Percentiles rank a stretch among this genome's conserved stretches.
Conservation (phyloP, 331 rosid species). For the Ulmus americana region DNA sequence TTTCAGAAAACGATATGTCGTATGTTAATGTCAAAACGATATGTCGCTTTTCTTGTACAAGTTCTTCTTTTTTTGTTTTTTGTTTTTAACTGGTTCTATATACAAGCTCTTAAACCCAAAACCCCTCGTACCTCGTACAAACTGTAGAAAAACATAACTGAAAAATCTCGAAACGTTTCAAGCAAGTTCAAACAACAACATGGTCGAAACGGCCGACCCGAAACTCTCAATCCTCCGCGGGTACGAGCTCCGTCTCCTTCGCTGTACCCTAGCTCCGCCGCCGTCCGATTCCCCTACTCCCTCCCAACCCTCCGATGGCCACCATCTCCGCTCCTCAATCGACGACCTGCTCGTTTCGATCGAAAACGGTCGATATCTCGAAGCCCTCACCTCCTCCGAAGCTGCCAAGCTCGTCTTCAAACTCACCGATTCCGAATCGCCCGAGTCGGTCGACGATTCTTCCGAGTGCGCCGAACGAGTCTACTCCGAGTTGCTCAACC, state of each 20-base stretch:
- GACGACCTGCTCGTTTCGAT: constrained; percentile 41
- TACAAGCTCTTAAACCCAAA: neutral
- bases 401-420: constrained; percentile 36
- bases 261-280: constrained; percentile 44
- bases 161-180: neutral
- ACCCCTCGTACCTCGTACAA: neutral
- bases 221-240: constrained; percentile 29
- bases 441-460: constrained; percentile 20
- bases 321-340: constrained; percentile 28
- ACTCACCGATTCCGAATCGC: constrained; percentile 27
- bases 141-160: neutral
- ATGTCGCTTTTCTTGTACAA: neutral
- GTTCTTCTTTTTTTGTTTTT: neutral
- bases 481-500: constrained; percentile 49
- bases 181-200: neutral
- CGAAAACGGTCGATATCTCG: constrained; percentile 51
- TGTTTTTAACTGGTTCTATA: neutral
- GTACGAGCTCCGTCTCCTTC: constrained; percentile 78
- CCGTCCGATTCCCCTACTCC: constrained; percentile 18
- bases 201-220: neutral
- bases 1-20: too few relatives aligned
- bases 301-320: constrained; percentile 19
- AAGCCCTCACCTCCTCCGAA: constrained; percentile 47
- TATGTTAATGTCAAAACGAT: too few relatives aligned
- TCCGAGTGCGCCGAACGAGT: constrained; percentile 43